Evolutionary conservation across 306 rosid species (phyloP).

Genomic region (Begonia loranthoides): DNA sequence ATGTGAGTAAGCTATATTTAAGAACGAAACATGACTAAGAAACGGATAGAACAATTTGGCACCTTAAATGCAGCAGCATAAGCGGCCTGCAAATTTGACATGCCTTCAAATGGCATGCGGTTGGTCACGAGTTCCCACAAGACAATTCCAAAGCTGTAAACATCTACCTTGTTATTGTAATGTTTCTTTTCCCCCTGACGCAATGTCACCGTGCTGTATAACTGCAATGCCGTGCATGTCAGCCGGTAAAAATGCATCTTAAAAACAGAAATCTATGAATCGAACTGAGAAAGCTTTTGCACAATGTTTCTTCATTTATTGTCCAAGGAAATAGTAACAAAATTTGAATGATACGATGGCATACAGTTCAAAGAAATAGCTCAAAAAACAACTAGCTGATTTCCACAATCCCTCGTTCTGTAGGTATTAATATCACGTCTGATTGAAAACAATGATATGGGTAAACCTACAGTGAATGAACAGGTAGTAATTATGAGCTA

Average conservation of each 20-base stretch:
- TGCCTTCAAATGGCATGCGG: conserved; percentile 99
- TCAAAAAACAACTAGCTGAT: too few species aligned
- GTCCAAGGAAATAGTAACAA: too few species aligned
- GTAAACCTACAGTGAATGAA: too few species aligned
- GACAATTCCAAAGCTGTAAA: conserved; percentile 96
- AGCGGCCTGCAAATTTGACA: conserved; percentile 99
- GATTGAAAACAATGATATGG: too few species aligned
- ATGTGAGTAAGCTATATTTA: not conserved
- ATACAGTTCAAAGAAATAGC: too few species aligned
- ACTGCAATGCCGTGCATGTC: conserved; percentile 30
- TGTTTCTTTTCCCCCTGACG: conserved; percentile 98
- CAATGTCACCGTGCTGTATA: conserved; percentile 92
- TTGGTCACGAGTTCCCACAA: conserved; percentile 93
- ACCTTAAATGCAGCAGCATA: conserved; percentile 99
- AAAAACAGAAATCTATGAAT: too few species aligned
- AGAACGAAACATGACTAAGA: not conserved
- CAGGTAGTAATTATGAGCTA: not conserved
- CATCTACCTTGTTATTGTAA: conserved; percentile 95
- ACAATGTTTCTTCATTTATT: too few species aligned
- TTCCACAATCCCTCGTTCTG: too few species aligned
- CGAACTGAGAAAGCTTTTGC: too few species aligned
- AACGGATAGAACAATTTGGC: conserved; percentile 6
- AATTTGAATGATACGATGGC: too few species aligned
- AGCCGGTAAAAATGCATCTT: too few species aligned
- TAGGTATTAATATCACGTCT: too few species aligned